Evolutionary conservation across 768 basidiomycete genomes (phyloP).

Genomic region (Boletus coccyginus): DNA sequence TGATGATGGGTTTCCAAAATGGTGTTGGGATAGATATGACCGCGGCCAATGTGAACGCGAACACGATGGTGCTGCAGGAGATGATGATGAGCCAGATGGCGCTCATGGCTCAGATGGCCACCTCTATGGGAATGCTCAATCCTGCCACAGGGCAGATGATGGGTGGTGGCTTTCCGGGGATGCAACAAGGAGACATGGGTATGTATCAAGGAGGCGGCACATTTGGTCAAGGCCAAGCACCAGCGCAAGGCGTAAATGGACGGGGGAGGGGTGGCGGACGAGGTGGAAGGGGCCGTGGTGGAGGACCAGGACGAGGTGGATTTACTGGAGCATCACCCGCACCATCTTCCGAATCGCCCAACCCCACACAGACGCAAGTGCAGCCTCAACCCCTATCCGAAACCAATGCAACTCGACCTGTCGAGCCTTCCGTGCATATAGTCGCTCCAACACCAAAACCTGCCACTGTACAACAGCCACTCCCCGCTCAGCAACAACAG

Average conservation of each 20-base stretch:
- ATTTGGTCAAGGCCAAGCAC: slow-evolving; percentile 21
- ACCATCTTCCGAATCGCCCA: slow-evolving; percentile 18
- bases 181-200: slow-evolving; percentile 51
- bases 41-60: slow-evolving; percentile 55
- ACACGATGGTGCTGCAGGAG: slow-evolving; percentile 76
- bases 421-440: slow-evolving; percentile 16
- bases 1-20: slow-evolving; percentile 48
- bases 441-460: slow-evolving; percentile 25
- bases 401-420: not conserved
- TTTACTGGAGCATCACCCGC: slow-evolving; percentile 25
- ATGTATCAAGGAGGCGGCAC: slow-evolving; percentile 38
- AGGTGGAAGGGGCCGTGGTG: slow-evolving; percentile 45
- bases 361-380: slow-evolving; percentile 18
- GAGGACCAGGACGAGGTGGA: slow-evolving; percentile 45
- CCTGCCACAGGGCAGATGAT: slow-evolving; percentile 55
- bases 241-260: slow-evolving; percentile 26
- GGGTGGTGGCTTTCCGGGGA: slow-evolving; percentile 55
- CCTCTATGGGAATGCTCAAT: slow-evolving; percentile 75
- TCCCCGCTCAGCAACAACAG: slow-evolving; percentile 28
- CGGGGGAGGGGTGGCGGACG: slow-evolving; percentile 46
- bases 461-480: slow-evolving; percentile 21
- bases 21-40: slow-evolving; percentile 41
- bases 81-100: slow-evolving; percentile 93
- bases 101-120: slow-evolving; percentile 90
- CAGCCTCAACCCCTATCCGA: slow-evolving; percentile 21